phyloP scores from a whole-genome alignment of 148 eudicot species.

The Nepenthes mirabilis region DNA sequence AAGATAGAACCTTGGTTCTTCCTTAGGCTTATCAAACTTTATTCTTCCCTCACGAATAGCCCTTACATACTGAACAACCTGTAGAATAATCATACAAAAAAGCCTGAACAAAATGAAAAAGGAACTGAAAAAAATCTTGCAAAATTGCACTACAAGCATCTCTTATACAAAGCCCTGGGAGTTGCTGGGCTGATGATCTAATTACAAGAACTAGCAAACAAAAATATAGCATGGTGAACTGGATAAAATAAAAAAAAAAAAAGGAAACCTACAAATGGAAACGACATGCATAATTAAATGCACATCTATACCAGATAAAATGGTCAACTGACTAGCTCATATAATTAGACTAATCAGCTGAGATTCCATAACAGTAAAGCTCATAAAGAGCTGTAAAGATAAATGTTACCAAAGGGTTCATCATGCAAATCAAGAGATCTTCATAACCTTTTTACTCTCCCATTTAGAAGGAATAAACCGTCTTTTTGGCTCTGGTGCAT shows the following conservation, averaged over 20 bases:
- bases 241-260: too few species aligned
- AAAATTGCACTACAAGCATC: not conserved
- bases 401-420: not conserved
- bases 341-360: too few species aligned
- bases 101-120: not conserved
- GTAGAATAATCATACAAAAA: constrained; percentile 7
- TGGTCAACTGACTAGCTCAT: too few species aligned
- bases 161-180: too few species aligned
- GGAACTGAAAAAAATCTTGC: not conserved
- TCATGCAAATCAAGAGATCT: not conserved
- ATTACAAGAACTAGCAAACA: too few species aligned
- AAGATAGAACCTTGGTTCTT: constrained; percentile 40
- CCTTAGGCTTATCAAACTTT: constrained; percentile 78
- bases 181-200: too few species aligned
- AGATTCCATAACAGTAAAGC: too few species aligned
- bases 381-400: too few species aligned
- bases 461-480: constrained; percentile 87
- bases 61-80: constrained; percentile 55
- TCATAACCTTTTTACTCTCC: constrained; percentile 58
- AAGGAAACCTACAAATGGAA: too few species aligned
- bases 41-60: constrained; percentile 81
- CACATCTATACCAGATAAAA: too few species aligned
- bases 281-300: too few species aligned
- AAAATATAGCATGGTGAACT: too few species aligned
- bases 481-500: constrained; percentile 91